A percentile compares a stretch with the other conserved stretches of the same genome.
Conservation (phyloP, 371 early-diverging fungal species). For the Mucor saturninus region DNA sequence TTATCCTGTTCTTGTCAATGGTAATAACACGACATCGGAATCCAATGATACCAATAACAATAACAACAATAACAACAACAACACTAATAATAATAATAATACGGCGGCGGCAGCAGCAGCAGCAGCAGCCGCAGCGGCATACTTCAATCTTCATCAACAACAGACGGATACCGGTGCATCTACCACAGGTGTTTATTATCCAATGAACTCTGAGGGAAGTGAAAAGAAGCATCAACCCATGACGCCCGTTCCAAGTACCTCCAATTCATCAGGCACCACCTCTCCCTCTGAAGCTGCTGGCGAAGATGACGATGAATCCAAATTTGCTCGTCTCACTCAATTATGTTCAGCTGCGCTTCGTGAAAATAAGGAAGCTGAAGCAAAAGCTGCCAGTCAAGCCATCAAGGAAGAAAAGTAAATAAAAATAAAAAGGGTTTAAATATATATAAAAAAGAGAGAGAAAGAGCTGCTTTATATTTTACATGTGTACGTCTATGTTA, state of each 20-base stretch:
- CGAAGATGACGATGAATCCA: constrained; percentile 41
- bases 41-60: constrained; percentile 8
- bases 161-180: neutral
- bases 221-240: constrained; percentile 30
- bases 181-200: neutral
- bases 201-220: neutral
- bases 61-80: too few relatives aligned
- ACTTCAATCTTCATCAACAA: neutral
- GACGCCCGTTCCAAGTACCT: constrained; percentile 47
- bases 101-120: too few relatives aligned
- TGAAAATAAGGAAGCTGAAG: constrained; percentile 26
- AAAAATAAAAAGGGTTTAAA: constrained; percentile 4
- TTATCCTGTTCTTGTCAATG: constrained; percentile 33
- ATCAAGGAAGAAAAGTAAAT: neutral
- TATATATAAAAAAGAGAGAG: neutral
- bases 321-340: constrained; percentile 46
- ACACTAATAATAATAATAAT: too few relatives aligned
- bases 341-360: constrained; percentile 50
- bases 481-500: neutral
- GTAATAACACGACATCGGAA: constrained; percentile 17
- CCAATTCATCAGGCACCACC: constrained; percentile 43
- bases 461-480: neutral
- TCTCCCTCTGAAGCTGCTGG: constrained; percentile 39
- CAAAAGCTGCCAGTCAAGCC: neutral
- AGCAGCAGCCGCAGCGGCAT: neutral